phyloP scores from a whole-genome alignment of 768 basidiomycete genomes.

The Collybiopsis confluens region DNA sequence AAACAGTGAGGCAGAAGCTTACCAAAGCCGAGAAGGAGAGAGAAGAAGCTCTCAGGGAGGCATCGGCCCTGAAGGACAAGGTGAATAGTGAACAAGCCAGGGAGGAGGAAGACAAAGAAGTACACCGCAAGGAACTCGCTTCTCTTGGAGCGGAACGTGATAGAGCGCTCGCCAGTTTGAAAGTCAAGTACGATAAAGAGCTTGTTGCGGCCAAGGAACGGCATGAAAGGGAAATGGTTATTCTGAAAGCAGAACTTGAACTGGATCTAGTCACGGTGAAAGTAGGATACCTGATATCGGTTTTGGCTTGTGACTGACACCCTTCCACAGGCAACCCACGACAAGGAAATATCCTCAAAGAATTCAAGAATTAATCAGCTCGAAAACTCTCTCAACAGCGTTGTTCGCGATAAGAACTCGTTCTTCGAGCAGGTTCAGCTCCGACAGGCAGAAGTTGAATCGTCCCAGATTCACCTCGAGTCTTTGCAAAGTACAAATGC shows the following conservation, averaged over 20 bases:
- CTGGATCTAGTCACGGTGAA: constrained; percentile 70
- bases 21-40: constrained; percentile 94
- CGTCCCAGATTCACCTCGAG: constrained; percentile 71
- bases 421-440: constrained; percentile 86
- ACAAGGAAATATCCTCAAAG: constrained; percentile 61
- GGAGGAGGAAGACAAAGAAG: constrained; percentile 42
- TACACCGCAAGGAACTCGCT: constrained; percentile 63
- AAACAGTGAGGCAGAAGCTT: constrained; percentile 95
- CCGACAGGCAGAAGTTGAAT: constrained; percentile 88
- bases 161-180: constrained; percentile 53
- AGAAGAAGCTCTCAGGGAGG: constrained; percentile 71
- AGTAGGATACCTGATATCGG: constrained; percentile 34
- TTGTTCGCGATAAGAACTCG: constrained; percentile 69
- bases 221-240: constrained; percentile 69
- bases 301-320: constrained; percentile 10
- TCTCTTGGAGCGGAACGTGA: constrained; percentile 58
- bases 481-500: constrained; percentile 71
- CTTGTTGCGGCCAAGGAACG: constrained; percentile 53
- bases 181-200: constrained; percentile 72
- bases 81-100: constrained; percentile 41
- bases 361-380: constrained; percentile 62
- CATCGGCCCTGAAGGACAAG: constrained; percentile 44
- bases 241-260: constrained; percentile 69
- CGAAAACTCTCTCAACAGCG: constrained; percentile 63
- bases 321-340: constrained; percentile 52